A percentile compares a stretch with the other conserved stretches of the same genome.
Evolutionary conservation across 164 flowering plant species (phyloP).

Genomic region (Annona cherimola): DNA sequence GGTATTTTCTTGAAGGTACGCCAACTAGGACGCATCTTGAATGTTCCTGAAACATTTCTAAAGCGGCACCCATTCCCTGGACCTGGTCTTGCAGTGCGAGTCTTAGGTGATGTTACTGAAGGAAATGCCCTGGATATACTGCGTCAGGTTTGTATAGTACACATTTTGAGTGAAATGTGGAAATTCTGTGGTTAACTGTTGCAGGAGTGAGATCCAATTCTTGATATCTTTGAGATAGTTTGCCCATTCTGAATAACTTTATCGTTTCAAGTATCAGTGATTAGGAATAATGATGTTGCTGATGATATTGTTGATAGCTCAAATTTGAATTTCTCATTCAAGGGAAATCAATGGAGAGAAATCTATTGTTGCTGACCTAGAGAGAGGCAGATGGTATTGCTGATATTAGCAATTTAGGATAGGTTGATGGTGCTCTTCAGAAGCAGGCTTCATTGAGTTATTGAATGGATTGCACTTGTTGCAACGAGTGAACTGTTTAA

Average conservation of each 20-base stretch:
- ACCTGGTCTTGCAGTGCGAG: slow-evolving; percentile 97
- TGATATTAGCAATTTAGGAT: no score
- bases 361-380: no score
- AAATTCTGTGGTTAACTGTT: background rate
- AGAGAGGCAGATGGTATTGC: no score
- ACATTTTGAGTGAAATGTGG: background rate
- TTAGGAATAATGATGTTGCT: no score
- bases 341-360: no score
- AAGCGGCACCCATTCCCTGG: slow-evolving; percentile 99
- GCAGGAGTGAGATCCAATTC: background rate
- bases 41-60: slow-evolving; percentile 77
- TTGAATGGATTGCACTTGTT: background rate
- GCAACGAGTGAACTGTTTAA: background rate
- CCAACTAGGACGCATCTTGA: slow-evolving; percentile 70
- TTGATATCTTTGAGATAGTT: no score
- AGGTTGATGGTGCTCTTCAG: background rate
- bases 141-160: slow-evolving; percentile 54
- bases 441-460: background rate
- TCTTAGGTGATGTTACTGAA: slow-evolving; percentile 85
- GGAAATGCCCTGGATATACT: slow-evolving; percentile 80
- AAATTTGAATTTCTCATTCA: no score
- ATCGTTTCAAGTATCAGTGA: no score
- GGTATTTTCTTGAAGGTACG: slow-evolving; percentile 54
- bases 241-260: background rate
- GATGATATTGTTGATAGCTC: no score